Base-by-base conservation (phyloP, 306 rosid genomes). In the Citrullus amarus region DNA sequence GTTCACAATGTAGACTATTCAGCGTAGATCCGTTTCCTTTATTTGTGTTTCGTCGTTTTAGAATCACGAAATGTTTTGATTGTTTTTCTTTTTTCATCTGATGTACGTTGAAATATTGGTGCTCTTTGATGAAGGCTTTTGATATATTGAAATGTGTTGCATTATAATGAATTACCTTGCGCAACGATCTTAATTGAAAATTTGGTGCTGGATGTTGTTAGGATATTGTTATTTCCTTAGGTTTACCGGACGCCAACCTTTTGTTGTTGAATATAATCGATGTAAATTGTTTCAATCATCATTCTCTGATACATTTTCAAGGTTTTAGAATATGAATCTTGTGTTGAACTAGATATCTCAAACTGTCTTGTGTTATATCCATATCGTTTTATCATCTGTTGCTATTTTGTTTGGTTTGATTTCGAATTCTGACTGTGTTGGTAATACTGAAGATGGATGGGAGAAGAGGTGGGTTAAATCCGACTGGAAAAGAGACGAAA, bases 401-500 rank as follows among this genome's bases (percentile, higher is more conserved):
- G 16, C 80, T 63, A 34, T 53, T 53, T 73, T 30, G 28, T 16
- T 53, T 51, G 46, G 9, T 16, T 16, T 17, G 44, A 30, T 51
- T 15, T 51, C 13, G 6, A 25, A 71, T 41, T 14, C 61, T 87
- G 15, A 79, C 85, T 58, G 4, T 43, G 57, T 83, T 63, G 69
- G 75, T 69, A 80, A 65, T 84, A 74, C 32, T 82, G 59, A 38
- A 96, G 99, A 90, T 61, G 99, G 97, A 80, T 96, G 99, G 99
- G 97, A 92, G 77, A 91, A 32, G 16, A 88, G 87, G 34, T 96
- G 99, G 99, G 96, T 96, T 73, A 89, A 86, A 86, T 96, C 99
- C 54, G 99, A 92, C 0, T 96, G 99, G 99, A 96, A 92, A 90
- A 90, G 78, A 63, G 99, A 91, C 48, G 98, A 96, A 84, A 85